Percentiles rank a stretch among this genome's conserved stretches.
Evolutionary conservation across 805 yeast genomes (phyloP).

Genomic region (Candida endomychidarum): DNA sequence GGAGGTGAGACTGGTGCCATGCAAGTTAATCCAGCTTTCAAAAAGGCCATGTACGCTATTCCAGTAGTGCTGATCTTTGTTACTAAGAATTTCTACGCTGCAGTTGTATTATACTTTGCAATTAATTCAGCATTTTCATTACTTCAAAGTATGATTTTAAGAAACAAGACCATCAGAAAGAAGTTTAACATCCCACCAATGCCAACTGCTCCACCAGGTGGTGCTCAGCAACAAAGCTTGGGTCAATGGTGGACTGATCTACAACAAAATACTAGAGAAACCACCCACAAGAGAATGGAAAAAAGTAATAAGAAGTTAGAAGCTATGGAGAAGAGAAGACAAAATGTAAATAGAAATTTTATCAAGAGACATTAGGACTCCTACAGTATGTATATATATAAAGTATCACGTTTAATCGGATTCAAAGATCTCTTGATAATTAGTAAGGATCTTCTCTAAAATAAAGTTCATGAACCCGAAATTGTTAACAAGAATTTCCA

Average conservation of each 20-base stretch:
- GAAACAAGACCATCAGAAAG: slow-evolving; percentile 57
- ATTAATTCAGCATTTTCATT: slow-evolving; percentile 76
- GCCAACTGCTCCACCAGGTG: slow-evolving; percentile 30
- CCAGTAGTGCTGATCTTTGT: slow-evolving; percentile 86
- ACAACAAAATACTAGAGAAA: slow-evolving; percentile 30
- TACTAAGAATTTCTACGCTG: slow-evolving; percentile 83
- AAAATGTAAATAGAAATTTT: slow-evolving; percentile 29
- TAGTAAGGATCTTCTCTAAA: slow-evolving; percentile 49
- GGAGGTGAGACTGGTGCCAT: slow-evolving; percentile 93
- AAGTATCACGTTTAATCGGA: no score
- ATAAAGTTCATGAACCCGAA: slow-evolving; percentile 57
- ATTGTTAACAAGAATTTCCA: slow-evolving; percentile 45
- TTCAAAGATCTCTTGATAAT: slow-evolving; percentile 44
- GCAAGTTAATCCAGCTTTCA: slow-evolving; percentile 54
- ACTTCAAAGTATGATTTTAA: slow-evolving; percentile 66
- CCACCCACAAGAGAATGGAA: slow-evolving; percentile 33
- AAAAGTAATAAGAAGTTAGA: slow-evolving; percentile 37
- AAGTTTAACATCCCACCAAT: slow-evolving; percentile 50
- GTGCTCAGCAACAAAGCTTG: slow-evolving; percentile 27
- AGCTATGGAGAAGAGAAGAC: slow-evolving; percentile 36
- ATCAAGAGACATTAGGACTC: slow-evolving; percentile 37
- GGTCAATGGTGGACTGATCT: slow-evolving; percentile 39
- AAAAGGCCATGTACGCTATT: slow-evolving; percentile 64
- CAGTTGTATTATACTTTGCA: slow-evolving; percentile 81
- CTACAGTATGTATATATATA: slow-evolving; percentile 1